A percentile compares a stretch with the other conserved stretches of the same genome.
Conservation (phyloP, 2,329 filamentous ascomycete species). For the Talaromyces piceae region DNA sequence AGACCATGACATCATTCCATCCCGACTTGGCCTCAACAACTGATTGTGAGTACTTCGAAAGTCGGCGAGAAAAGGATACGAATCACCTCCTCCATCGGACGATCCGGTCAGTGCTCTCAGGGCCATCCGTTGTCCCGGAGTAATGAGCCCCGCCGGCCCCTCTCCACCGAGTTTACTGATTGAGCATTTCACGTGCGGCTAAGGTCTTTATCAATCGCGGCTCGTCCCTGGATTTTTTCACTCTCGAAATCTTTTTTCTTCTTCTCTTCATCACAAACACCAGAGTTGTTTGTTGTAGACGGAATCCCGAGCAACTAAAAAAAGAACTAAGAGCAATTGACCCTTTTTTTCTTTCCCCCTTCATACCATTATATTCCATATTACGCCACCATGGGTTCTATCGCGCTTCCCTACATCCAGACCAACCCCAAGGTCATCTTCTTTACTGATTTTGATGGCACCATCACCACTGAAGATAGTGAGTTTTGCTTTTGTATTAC, state of each 20-base stretch:
- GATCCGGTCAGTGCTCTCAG: neutral
- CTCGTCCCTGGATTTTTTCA: too few relatives aligned
- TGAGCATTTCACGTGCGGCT: too few relatives aligned
- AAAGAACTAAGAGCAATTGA: too few relatives aligned
- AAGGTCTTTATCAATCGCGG: too few relatives aligned
- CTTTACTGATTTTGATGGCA: constrained; percentile 98
- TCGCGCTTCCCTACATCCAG: constrained; percentile 33
- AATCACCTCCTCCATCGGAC: neutral
- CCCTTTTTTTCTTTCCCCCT: neutral
- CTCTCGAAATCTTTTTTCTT: too few relatives aligned
- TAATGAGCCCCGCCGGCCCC: neutral
- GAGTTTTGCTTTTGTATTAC: constrained; percentile 20
- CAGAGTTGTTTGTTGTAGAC: too few relatives aligned
- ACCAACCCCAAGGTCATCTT: constrained; percentile 82
- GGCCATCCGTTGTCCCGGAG: neutral
- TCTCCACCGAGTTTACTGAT: too few relatives aligned
- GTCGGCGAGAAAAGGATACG: neutral
- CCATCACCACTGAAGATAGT: constrained; percentile 71
- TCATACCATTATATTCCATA: neutral
- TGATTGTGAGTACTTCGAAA: too few relatives aligned
- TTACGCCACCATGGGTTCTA: constrained; percentile 22
- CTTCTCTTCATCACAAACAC: too few relatives aligned
- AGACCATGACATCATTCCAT: neutral
- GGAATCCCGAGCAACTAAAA: too few relatives aligned
- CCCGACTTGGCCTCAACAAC: too few relatives aligned